These are phyloP conservation scores for Candida sp. DNA, from an alignment of 1,139 yeast genomes.

Conservation along the genomic window DNA sequence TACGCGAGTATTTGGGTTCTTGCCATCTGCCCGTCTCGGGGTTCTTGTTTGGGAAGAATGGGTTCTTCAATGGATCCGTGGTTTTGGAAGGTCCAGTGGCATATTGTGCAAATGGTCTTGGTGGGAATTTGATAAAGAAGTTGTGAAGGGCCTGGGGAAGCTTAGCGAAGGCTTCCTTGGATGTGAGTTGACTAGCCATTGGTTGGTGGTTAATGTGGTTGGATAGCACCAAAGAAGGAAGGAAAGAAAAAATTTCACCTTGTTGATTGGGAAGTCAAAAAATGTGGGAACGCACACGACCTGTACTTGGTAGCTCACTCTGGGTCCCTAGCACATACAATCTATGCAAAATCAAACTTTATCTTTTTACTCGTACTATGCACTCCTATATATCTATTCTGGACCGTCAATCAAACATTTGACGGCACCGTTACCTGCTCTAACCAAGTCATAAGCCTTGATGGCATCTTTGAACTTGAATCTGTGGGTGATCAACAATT, in stretches of 20 bases:
- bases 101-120: constrained; percentile 76
- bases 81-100: constrained; percentile 67
- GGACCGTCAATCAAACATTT: constrained; percentile 54
- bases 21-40: constrained; percentile 81
- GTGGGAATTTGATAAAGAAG: constrained; percentile 87
- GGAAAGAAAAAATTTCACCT: constrained; percentile 4
- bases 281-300: constrained; percentile 1
- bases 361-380: not conserved
- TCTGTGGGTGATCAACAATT: constrained; percentile 76
- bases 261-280: constrained; percentile 3
- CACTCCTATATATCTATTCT: constrained; percentile 13
- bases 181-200: constrained; percentile 18
- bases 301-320: not conserved
- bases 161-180: constrained; percentile 51
- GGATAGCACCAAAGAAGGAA: not conserved
- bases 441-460: constrained; percentile 78
- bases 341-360: not conserved
- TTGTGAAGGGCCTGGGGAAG: constrained; percentile 76
- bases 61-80: constrained; percentile 76
- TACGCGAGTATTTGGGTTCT: constrained; percentile 76
- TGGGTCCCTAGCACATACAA: too few relatives aligned
- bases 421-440: constrained; percentile 47
- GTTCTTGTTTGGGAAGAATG: constrained; percentile 86
- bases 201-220: not conserved
- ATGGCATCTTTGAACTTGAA: constrained; percentile 76